Percentiles rank a stretch among this genome's conserved stretches.
These are phyloP conservation scores for Chalciporus sphaerocephalus DNA, from an alignment of 768 basidiomycete genomes.

Conservation along the genomic window DNA sequence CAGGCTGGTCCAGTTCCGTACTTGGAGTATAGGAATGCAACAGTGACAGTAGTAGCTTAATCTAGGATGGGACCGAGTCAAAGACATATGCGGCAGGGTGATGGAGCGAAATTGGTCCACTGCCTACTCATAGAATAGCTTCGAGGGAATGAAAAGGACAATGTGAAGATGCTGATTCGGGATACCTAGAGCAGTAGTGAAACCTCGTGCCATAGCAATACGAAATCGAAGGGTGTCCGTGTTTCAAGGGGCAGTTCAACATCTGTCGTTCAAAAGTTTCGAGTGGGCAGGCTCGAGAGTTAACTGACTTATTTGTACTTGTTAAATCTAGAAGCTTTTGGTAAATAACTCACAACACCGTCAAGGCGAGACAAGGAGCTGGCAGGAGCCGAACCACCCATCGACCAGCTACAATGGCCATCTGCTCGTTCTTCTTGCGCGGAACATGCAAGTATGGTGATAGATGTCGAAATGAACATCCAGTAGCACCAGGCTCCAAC, in stretches of 20 bases:
- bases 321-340: conserved; percentile 12
- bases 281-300: background rate
- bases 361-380: background rate
- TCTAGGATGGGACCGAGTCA: conserved; percentile 7
- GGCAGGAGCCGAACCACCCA: background rate
- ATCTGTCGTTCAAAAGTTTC: too few relatives aligned
- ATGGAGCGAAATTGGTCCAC: too few relatives aligned
- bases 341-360: conserved; percentile 11
- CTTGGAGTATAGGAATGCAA: conserved; percentile 18
- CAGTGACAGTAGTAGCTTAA: conserved; percentile 15
- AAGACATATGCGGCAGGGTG: too few relatives aligned
- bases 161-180: too few relatives aligned
- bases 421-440: conserved; percentile 60
- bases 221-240: too few relatives aligned
- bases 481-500: conserved; percentile 30
- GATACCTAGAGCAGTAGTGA: too few relatives aligned
- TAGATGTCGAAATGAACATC: conserved; percentile 65
- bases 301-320: conserved; percentile 13
- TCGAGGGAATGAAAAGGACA: too few relatives aligned
- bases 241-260: too few relatives aligned
- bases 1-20: conserved; percentile 16
- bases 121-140: too few relatives aligned
- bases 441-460: conserved; percentile 66
- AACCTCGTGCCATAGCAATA: too few relatives aligned
- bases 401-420: conserved; percentile 22